Conservation (phyloP, 305 asterid species). For the Fraxinus latifolia region DNA sequence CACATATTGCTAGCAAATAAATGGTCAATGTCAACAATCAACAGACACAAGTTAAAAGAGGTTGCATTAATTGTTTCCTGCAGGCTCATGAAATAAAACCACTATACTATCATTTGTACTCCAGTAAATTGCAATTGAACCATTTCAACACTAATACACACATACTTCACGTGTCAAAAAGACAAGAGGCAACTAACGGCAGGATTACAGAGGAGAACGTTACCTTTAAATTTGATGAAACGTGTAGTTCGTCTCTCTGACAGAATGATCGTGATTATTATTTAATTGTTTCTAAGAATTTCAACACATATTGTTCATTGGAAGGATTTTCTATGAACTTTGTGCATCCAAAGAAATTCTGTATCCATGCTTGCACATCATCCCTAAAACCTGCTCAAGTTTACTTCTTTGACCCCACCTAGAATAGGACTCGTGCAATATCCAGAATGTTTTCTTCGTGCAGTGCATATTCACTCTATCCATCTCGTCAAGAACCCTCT, state of each 20-base stretch:
- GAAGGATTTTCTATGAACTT: constrained; percentile 22
- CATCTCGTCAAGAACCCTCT: constrained; percentile 48
- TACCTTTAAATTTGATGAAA: constrained; percentile 29
- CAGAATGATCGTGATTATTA: constrained; percentile 2
- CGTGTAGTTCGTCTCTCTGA: constrained; percentile 14
- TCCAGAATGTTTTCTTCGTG: constrained; percentile 60
- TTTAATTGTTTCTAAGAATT: constrained; percentile 27
- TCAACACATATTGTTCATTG: constrained; percentile 6
- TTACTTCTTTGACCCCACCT: constrained; percentile 48
- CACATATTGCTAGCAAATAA: background rate
- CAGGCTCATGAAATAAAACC: background rate
- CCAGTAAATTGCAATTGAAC: background rate
- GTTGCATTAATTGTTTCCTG: background rate
- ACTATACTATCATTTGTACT: background rate
- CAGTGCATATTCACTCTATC: constrained; percentile 42
- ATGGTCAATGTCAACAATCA: background rate
- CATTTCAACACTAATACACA: background rate
- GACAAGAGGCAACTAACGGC: background rate
- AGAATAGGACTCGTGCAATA: constrained; percentile 49
- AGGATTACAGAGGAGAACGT: background rate
- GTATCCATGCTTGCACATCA: constrained; percentile 67
- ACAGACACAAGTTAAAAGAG: background rate
- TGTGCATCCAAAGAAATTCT: constrained; percentile 27
- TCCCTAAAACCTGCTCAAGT: constrained; percentile 58
- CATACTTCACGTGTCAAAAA: background rate